These are phyloP conservation scores for Talaromyces stipitatus DNA, from an alignment of 495 filamentous ascomycete species.

Conservation along the genomic window DNA sequence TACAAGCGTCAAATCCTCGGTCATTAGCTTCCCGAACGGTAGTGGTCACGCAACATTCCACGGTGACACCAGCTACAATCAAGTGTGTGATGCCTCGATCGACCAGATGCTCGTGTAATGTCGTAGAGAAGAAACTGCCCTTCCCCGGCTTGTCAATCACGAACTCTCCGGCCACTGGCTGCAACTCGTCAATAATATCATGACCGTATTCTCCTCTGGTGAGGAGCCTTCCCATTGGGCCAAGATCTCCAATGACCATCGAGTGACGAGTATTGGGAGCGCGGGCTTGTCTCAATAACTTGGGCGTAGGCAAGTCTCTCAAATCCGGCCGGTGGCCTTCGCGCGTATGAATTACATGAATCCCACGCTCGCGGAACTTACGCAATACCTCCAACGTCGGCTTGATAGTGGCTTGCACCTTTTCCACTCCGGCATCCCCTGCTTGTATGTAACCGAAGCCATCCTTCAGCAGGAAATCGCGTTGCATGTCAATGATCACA, in stretches of 20 bases:
- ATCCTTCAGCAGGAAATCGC: constrained; percentile 26
- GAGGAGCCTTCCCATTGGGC: constrained; percentile 43
- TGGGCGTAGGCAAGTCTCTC: constrained; percentile 44
- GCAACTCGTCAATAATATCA: constrained; percentile 39
- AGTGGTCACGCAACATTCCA: constrained; percentile 50
- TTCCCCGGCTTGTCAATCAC: constrained; percentile 49
- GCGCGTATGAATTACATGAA: constrained; percentile 49
- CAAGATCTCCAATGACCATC: constrained; percentile 42
- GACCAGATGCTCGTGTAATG: constrained; percentile 35
- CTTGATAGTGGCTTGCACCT: constrained; percentile 34
- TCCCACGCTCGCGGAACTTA: constrained; percentile 34
- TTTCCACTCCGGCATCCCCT: constrained; percentile 11
- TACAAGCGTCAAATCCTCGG: constrained; percentile 53
- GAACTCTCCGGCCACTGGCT: constrained; percentile 32
- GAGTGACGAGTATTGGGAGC: constrained; percentile 32
- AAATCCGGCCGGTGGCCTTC: constrained; percentile 39
- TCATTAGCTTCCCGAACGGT: constrained; percentile 53
- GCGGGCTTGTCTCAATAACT: constrained; percentile 36
- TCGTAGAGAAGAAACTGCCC: constrained; percentile 45
- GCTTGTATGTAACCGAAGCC: constrained; percentile 19
- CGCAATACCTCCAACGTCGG: constrained; percentile 33
- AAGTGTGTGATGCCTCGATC: constrained; percentile 47
- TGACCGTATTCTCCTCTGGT: constrained; percentile 46
- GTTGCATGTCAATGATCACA: constrained; percentile 52
- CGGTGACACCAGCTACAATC: constrained; percentile 47